Evolutionary conservation across 2,329 filamentous ascomycete species (phyloP).

Genomic region (Orbilia javanica): DNA sequence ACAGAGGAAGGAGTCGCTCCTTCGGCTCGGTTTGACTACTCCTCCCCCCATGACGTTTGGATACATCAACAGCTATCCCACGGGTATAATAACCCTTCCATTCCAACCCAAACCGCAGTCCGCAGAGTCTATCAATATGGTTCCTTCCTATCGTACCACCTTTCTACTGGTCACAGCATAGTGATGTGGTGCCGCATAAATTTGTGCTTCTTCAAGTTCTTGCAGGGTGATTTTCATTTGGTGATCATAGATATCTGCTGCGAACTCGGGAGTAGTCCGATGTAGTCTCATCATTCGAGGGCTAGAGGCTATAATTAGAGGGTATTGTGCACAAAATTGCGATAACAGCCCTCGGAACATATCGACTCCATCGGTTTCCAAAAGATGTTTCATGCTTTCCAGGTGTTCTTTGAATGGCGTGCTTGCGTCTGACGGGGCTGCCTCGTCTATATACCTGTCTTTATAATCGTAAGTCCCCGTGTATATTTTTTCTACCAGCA

Average conservation of each 20-base stretch:
- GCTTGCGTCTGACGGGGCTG: not conserved
- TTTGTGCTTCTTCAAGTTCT: not conserved
- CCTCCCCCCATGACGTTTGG: not conserved
- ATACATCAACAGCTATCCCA: not conserved
- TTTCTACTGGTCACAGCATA: not conserved
- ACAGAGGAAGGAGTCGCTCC: not conserved
- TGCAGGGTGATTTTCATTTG: not conserved
- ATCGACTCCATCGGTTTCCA: not conserved
- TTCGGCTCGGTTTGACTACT: not conserved
- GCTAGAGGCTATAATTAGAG: not conserved
- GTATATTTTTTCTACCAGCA: conserved; percentile 19
- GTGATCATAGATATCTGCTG: not conserved
- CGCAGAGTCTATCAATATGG: not conserved
- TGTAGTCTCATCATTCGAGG: not conserved
- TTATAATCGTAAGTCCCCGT: conserved; percentile 15
- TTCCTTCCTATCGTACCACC: not conserved
- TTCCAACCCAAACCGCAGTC: not conserved
- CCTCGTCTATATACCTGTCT: not conserved
- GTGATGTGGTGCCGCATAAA: not conserved
- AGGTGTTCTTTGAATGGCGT: not conserved
- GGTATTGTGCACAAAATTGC: not conserved
- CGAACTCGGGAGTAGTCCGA: not conserved
- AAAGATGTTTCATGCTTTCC: not conserved
- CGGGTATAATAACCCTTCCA: not conserved
- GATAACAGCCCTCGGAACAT: not conserved